phyloP scores from a whole-genome alignment of 2,329 filamentous ascomycete genomes.

The Sporothrix variecibatus region DNA sequence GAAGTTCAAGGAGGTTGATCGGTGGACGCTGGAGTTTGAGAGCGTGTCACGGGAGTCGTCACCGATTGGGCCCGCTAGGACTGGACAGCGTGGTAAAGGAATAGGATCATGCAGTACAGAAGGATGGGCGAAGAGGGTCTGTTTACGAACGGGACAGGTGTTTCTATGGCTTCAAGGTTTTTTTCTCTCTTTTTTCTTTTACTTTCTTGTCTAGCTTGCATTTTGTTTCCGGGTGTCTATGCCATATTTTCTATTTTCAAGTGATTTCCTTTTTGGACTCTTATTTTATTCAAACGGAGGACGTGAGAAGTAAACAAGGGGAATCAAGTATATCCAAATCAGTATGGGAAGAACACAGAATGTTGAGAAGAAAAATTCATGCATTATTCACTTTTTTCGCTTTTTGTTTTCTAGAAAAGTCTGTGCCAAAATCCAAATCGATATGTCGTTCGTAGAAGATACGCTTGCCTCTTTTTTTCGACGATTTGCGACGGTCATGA shows the following conservation, averaged over 20 bases:
- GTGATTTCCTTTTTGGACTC: neutral
- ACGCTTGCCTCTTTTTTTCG: neutral
- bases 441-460: too few species aligned
- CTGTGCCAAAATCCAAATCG: neutral
- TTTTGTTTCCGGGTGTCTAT: neutral
- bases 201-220: neutral
- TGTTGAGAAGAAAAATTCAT: neutral
- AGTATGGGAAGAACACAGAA: neutral
- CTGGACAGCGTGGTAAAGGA: neutral
- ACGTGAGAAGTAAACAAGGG: neutral
- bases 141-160: neutral
- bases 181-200: neutral
- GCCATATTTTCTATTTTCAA: neutral
- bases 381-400: neutral
- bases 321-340: neutral
- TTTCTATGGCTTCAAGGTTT: neutral
- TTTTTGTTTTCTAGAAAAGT: neutral
- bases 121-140: neutral
- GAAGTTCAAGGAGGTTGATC: constrained; percentile 70
- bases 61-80: constrained; percentile 51
- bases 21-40: constrained; percentile 69
- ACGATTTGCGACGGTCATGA: neutral
- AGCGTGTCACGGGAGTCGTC: constrained; percentile 60
- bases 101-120: neutral
- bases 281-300: neutral